Conservation (phyloP, 2,329 filamentous ascomycete species). For the Bipolaris oryzae region DNA sequence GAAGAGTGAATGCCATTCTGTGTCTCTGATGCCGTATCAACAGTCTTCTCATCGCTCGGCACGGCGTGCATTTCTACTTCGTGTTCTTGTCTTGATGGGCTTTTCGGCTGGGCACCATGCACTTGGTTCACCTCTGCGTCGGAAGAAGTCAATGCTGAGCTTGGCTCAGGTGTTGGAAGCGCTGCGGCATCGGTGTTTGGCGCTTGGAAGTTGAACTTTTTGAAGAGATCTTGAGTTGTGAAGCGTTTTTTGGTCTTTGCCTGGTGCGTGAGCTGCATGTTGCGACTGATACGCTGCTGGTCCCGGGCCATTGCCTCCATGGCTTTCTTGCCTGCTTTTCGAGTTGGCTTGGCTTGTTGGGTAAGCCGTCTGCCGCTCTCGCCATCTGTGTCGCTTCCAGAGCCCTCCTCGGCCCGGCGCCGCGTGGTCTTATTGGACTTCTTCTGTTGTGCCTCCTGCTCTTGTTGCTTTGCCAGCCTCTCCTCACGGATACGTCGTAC, state of each 20-base stretch:
- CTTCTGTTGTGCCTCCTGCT: conserved; percentile 49
- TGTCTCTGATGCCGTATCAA: conserved; percentile 6
- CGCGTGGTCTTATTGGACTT: conserved; percentile 43
- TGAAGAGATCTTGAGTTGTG: conserved; percentile 79
- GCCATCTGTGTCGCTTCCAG: conserved; percentile 62
- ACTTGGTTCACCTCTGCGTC: conserved; percentile 58
- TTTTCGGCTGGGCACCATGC: conserved; percentile 53
- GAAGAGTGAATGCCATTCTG: conserved; percentile 9
- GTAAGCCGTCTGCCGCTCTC: conserved; percentile 60
- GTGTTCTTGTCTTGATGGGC: conserved; percentile 44
- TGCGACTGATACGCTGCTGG: conserved; percentile 87
- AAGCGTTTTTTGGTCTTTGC: conserved; percentile 89
- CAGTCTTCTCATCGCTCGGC: not conserved
- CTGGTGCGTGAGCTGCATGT: conserved; percentile 89
- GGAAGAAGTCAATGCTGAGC: conserved; percentile 63
- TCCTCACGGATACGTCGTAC: conserved; percentile 76
- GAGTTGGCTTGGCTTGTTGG: conserved; percentile 70
- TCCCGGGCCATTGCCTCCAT: conserved; percentile 94
- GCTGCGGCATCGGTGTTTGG: conserved; percentile 18
- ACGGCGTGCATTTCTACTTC: conserved; percentile 8
- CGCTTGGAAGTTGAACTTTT: conserved; percentile 76
- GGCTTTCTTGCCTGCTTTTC: conserved; percentile 93
- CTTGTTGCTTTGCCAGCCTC: conserved; percentile 69
- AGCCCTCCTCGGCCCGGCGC: conserved; percentile 50
- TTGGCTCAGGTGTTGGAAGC: conserved; percentile 45